Conservation (phyloP, 2,329 filamentous ascomycete species). For the Zymoseptoria passerinii region DNA sequence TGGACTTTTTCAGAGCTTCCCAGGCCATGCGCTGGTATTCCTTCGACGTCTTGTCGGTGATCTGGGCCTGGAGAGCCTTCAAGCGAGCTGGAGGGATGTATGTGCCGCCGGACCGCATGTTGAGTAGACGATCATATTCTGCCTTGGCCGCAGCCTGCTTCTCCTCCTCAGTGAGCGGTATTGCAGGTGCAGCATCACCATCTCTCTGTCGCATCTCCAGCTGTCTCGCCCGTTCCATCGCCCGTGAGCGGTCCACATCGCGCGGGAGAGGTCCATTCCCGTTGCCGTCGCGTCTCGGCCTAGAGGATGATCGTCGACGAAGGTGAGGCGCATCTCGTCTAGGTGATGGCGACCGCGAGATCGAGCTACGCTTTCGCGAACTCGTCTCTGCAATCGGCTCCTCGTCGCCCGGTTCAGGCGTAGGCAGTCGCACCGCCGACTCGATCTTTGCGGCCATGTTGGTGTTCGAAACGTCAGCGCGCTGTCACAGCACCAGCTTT, state of each 20-base stretch:
- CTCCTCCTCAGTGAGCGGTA: conserved; percentile 62
- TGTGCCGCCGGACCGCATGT: conserved; percentile 86
- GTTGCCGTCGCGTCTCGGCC: conserved; percentile 20
- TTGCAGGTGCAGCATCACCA: conserved; percentile 39
- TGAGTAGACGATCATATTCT: conserved; percentile 86
- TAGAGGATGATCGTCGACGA: conserved; percentile 14
- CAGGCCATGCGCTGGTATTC: conserved; percentile 99
- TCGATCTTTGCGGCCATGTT: conserved; percentile 19
- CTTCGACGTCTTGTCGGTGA: conserved; percentile 91
- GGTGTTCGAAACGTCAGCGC: conserved; percentile 1
- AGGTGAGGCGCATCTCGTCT: conserved; percentile 10
- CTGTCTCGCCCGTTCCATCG: conserved; percentile 46
- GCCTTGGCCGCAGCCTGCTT: conserved; percentile 84
- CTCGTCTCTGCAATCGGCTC: conserved; percentile 24
- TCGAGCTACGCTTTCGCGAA: conserved; percentile 1
- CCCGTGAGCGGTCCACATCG: conserved; percentile 43
- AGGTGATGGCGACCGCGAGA: conserved; percentile 30
- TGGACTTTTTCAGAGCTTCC: conserved; percentile 97
- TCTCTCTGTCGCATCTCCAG: conserved; percentile 35
- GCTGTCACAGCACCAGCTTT: background rate
- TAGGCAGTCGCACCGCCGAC: conserved; percentile 22
- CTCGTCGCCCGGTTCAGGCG: conserved; percentile 17
- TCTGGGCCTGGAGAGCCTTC: conserved; percentile 86
- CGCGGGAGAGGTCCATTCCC: conserved; percentile 35
- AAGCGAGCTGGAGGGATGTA: conserved; percentile 92